Evolutionary conservation across 345 rosid species (phyloP).

Genomic region (Bruguiera parviflora): DNA sequence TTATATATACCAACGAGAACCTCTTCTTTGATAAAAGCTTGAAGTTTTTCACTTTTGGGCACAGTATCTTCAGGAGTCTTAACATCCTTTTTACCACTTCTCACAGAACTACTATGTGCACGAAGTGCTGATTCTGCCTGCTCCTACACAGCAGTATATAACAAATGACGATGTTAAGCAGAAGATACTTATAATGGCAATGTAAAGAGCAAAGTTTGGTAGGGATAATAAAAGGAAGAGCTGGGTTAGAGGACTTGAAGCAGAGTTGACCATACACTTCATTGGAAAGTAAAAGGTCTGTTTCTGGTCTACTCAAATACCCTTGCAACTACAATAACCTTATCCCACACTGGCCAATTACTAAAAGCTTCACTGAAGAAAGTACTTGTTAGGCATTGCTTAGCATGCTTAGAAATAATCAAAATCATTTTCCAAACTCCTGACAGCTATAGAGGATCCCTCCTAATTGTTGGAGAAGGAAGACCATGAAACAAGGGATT

Average conservation of each 20-base stretch:
- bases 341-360: neutral
- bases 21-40: conserved; percentile 80
- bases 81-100: conserved; percentile 42
- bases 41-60: conserved; percentile 48
- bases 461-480: too few relatives aligned
- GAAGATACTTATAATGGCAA: neutral
- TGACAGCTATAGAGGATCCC: too few relatives aligned
- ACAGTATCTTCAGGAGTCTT: conserved; percentile 49
- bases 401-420: too few relatives aligned
- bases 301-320: too few relatives aligned
- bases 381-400: neutral
- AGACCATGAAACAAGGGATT: too few relatives aligned
- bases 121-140: conserved; percentile 79
- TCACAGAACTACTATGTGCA: conserved; percentile 89
- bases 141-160: conserved; percentile 47
- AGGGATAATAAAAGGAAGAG: too few relatives aligned
- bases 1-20: conserved; percentile 68
- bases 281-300: too few relatives aligned
- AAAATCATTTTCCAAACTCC: too few relatives aligned
- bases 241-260: too few relatives aligned
- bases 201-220: too few relatives aligned
- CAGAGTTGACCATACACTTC: too few relatives aligned
- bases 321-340: neutral
- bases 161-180: neutral
- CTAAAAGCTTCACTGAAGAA: neutral